phyloP scores from a whole-genome alignment of 306 rosid species.

The Sophora flavescens region DNA sequence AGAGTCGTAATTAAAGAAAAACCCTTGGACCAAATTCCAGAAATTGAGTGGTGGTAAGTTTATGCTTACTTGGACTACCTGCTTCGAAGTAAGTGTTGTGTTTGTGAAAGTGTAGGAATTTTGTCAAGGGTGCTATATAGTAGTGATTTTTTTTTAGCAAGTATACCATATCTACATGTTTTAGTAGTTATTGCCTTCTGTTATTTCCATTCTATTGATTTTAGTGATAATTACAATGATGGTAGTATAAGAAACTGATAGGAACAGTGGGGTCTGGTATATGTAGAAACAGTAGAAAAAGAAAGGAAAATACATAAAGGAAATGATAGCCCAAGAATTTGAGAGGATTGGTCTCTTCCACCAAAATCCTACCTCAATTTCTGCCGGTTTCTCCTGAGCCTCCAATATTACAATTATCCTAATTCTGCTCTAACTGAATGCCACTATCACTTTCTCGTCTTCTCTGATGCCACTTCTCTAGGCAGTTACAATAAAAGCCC shows the following conservation, averaged over 20 bases:
- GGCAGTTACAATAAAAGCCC: neutral
- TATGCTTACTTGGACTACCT: constrained; percentile 30
- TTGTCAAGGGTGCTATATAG: neutral
- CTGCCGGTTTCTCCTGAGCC: neutral
- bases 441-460: no score
- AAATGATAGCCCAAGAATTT: neutral
- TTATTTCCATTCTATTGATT: constrained; percentile 17
- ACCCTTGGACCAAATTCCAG: constrained; percentile 87
- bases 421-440: no score
- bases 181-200: neutral
- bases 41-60: constrained; percentile 96
- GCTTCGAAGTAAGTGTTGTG: neutral
- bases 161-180: neutral
- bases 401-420: no score
- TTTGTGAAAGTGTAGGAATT: constrained; percentile 16
- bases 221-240: neutral
- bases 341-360: neutral
- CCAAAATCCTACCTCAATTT: neutral
- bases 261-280: neutral
- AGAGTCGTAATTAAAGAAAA: constrained; percentile 86
- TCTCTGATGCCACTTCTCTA: no score
- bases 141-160: neutral
- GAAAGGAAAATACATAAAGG: neutral
- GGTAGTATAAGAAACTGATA: neutral
- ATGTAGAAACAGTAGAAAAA: neutral